These are phyloP conservation scores for Alternaria panax DNA, from an alignment of 2,329 filamentous ascomycete species.

Conservation along the genomic window DNA sequence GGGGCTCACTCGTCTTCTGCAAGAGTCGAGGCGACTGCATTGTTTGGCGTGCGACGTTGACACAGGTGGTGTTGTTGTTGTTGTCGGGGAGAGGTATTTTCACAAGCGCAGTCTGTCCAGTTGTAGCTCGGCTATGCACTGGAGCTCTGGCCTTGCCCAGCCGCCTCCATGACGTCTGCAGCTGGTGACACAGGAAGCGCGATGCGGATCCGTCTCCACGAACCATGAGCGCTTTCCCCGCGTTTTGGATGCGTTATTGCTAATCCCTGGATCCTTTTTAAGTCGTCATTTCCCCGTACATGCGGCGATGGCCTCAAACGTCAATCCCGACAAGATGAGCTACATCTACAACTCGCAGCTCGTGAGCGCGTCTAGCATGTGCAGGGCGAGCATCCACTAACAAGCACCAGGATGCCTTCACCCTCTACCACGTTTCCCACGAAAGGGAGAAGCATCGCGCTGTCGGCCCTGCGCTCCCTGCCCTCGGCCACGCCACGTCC, in stretches of 20 bases:
- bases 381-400: slow-evolving; percentile 1
- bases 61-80: slow-evolving; percentile 4
- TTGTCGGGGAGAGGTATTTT: slow-evolving; percentile 6
- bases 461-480: slow-evolving; percentile 66
- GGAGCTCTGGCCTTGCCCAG: slow-evolving; percentile 18
- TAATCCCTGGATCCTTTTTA: slow-evolving; percentile 2
- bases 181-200: slow-evolving; percentile 22
- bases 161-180: slow-evolving; percentile 34
- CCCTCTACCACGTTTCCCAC: slow-evolving; percentile 52
- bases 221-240: slow-evolving; percentile 30
- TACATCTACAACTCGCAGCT: slow-evolving; percentile 56
- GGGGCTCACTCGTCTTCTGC: background rate
- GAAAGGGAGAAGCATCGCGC: slow-evolving; percentile 42
- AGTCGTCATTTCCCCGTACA: background rate
- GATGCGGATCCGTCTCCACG: slow-evolving; percentile 29
- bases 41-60: background rate
- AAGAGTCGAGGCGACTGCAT: background rate
- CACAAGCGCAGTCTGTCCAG: slow-evolving; percentile 24
- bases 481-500: slow-evolving; percentile 81
- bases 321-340: slow-evolving; percentile 29
- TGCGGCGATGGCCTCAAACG: slow-evolving; percentile 12
- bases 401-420: slow-evolving; percentile 49
- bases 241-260: slow-evolving; percentile 19
- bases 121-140: slow-evolving; percentile 27
- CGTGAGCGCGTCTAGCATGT: slow-evolving; percentile 33